Percentiles rank a stretch among this genome's conserved stretches.
Evolutionary conservation across 768 basidiomycete species (phyloP).

Genomic region (Coprinopsis sp.): DNA sequence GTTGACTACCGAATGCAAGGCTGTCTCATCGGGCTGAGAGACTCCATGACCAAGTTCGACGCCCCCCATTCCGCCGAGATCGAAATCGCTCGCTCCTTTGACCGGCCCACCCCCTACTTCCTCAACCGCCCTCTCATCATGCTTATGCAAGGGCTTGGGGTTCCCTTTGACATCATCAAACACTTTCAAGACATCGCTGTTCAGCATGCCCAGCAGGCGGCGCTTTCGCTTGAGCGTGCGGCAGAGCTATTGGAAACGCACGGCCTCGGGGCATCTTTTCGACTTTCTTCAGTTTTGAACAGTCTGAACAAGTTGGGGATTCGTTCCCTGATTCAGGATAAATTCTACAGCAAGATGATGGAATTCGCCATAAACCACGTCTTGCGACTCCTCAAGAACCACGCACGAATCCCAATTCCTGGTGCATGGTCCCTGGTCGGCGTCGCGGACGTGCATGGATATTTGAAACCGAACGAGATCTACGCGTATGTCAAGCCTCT

Average conservation of each 20-base stretch:
- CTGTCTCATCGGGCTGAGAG: conserved; percentile 44
- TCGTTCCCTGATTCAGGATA: conserved; percentile 28
- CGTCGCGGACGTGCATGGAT: conserved; percentile 59
- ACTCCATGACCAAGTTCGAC: conserved; percentile 68
- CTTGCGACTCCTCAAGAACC: conserved; percentile 60
- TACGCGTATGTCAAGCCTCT: conserved; percentile 53
- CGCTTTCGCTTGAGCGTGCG: conserved; percentile 37
- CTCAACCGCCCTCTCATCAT: conserved; percentile 65
- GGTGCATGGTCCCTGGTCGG: conserved; percentile 66
- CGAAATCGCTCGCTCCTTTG: conserved; percentile 64
- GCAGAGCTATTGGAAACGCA: conserved; percentile 48
- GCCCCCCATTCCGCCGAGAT: conserved; percentile 41
- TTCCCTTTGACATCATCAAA: conserved; percentile 50
- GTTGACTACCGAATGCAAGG: conserved; percentile 52
- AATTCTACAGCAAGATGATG: conserved; percentile 50
- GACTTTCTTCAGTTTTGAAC: conserved; percentile 47
- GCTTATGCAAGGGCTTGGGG: conserved; percentile 57
- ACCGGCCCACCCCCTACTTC: conserved; percentile 52
- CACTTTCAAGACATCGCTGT: conserved; percentile 50
- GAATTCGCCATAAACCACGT: conserved; percentile 56
- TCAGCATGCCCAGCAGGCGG: conserved; percentile 38
- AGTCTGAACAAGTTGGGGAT: conserved; percentile 47
- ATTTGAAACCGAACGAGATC: conserved; percentile 50
- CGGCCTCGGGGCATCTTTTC: conserved; percentile 56
- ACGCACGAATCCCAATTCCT: conserved; percentile 63